Evolutionary conservation across 768 basidiomycete genomes (phyloP).

Genomic region (Cyathus striatus): DNA sequence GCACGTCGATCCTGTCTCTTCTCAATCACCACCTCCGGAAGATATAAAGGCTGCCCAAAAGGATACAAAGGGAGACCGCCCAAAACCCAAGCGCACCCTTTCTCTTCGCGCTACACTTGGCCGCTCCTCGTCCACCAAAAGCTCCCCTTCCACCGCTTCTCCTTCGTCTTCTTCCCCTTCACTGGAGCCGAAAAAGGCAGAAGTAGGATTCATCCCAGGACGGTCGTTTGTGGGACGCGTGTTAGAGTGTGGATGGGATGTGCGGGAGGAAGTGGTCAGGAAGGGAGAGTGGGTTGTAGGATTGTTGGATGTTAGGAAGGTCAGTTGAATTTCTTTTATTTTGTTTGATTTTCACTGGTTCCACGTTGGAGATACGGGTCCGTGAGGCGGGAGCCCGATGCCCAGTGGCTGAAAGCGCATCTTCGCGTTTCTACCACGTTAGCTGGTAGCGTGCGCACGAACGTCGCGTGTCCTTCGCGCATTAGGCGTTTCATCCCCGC

Average conservation of each 20-base stretch:
- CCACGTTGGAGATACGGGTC: too few species aligned
- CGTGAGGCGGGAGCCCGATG: too few species aligned
- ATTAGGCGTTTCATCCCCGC: too few species aligned
- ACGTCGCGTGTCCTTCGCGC: too few species aligned
- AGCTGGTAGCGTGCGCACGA: too few species aligned
- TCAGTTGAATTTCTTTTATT: conserved; percentile 24
- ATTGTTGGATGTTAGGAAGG: conserved; percentile 75
- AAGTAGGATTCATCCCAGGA: conserved; percentile 78
- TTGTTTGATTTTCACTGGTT: neutral
- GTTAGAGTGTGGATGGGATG: conserved; percentile 79
- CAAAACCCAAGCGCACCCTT: conserved; percentile 5
- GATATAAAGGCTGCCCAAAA: conserved; percentile 6
- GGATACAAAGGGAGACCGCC: conserved; percentile 3
- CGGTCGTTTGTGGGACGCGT: conserved; percentile 83
- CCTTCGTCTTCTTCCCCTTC: conserved; percentile 7
- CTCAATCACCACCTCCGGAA: conserved; percentile 5
- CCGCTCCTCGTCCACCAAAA: neutral
- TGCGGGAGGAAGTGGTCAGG: conserved; percentile 56
- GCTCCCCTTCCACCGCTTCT: neutral
- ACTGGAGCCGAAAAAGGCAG: conserved; percentile 10
- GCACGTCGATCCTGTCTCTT: conserved; percentile 1
- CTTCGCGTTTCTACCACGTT: too few species aligned
- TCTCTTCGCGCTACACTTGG: conserved; percentile 8
- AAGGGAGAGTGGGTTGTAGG: conserved; percentile 89
- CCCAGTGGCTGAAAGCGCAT: too few species aligned